A percentile compares a stretch with the other conserved stretches of the same genome.
Evolutionary conservation across 2,329 filamentous ascomycete species (phyloP).

Genomic region (Stachybotrys elegans): DNA sequence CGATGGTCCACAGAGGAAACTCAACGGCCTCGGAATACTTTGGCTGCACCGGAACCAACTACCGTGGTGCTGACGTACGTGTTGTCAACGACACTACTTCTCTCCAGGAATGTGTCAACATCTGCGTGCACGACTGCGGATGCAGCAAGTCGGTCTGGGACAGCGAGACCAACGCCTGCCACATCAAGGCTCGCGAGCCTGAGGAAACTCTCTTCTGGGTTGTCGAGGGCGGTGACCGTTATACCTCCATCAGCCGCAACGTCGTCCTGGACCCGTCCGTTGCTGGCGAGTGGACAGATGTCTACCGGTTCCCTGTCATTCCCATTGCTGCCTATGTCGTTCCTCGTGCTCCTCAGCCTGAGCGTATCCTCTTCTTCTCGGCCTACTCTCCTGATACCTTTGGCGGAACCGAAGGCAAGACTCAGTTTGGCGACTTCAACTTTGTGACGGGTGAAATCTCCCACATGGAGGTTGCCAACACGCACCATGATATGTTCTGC

Average conservation of each 20-base stretch:
- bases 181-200: conserved; percentile 12
- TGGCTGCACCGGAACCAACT: neutral
- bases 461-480: conserved; percentile 30
- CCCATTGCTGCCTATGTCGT: conserved; percentile 14
- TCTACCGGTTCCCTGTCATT: conserved; percentile 11
- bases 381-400: conserved; percentile 12
- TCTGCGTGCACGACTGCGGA: conserved; percentile 7
- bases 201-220: conserved; percentile 12
- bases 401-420: conserved; percentile 11
- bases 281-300: conserved; percentile 11
- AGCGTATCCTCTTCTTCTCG: conserved; percentile 13
- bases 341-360: conserved; percentile 9
- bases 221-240: conserved; percentile 8
- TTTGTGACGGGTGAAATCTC: conserved; percentile 16
- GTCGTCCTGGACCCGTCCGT: conserved; percentile 1
- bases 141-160: conserved; percentile 16
- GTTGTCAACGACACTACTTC: conserved; percentile 3
- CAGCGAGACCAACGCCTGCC: conserved; percentile 12
- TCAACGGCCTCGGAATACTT: neutral
- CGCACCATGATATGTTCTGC: conserved; percentile 52
- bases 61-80: neutral
- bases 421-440: conserved; percentile 9
- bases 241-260: conserved; percentile 8
- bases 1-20: neutral
- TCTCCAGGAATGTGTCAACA: conserved; percentile 11